phyloP scores from a whole-genome alignment of 2,329 filamentous ascomycete species.

The Aciculosporium take region DNA sequence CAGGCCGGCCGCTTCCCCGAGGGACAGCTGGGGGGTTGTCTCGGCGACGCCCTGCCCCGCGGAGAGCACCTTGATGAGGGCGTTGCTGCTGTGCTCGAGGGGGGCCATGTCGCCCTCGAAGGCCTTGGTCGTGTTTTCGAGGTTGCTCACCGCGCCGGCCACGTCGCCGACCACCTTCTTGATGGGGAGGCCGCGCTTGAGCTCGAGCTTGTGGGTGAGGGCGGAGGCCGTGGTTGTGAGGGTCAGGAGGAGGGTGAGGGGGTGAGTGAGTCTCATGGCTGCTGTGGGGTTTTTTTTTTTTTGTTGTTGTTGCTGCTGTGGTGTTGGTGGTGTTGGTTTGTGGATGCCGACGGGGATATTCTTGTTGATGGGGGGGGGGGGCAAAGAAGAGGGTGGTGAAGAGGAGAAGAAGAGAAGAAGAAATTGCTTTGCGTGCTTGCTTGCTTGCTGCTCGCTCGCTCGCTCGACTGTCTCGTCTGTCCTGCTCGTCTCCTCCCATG shows the following conservation, averaged over 20 bases:
- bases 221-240: neutral
- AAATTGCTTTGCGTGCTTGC: too few species aligned
- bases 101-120: neutral
- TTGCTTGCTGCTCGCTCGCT: too few species aligned
- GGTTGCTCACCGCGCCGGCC: neutral
- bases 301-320: too few species aligned
- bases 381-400: too few species aligned
- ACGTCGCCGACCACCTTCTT: neutral
- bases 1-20: neutral
- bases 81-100: neutral
- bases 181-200: neutral
- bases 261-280: conserved; percentile 2
- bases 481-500: too few species aligned
- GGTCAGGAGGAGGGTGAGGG: conserved; percentile 2
- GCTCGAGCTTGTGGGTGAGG: neutral
- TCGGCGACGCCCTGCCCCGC: neutral
- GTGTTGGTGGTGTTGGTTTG: neutral
- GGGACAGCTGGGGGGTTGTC: neutral
- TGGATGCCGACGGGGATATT: too few species aligned
- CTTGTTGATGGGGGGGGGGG: too few species aligned
- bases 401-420: too few species aligned
- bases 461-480: too few species aligned
- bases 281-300: neutral
- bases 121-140: neutral
- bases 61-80: neutral